Evolutionary conservation across 345 rosid genomes (phyloP), one percentile per base, ranked within the genome.

Genomic region (Hibiscus mutabilis): DNA sequence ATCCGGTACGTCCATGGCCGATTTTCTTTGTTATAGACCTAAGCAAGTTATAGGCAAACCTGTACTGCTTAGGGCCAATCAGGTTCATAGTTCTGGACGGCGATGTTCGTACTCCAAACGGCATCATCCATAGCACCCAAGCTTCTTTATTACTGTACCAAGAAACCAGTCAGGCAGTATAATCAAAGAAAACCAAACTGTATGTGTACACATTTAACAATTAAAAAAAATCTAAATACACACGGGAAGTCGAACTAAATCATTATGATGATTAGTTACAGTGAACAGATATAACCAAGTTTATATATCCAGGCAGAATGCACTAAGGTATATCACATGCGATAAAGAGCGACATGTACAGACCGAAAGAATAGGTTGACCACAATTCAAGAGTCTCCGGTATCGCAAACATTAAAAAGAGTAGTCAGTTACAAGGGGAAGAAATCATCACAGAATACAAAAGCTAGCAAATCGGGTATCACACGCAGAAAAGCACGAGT

Each of bases 111-210:
- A 16, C 24, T 61, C 13, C 63, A 9, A 35, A 35, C 14, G 42
- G 64, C 42, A 60, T 24, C 61, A 24, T 58, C n/a, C n/a, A 16
- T 60, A 29, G 40, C 42, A 60, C 64, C 42, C 64, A 60, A 60
- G 64, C 64, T 60, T 60, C 40, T 29, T 29, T 60, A 27, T 29
- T 60, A 29, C 63, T 13, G 11, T 59, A 27, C 35, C 24, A 33
- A 61, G 46, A 33, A 61, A 22, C 66, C 47, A 27, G 40, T 16
- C 64, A n/a, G 14, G 66, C 24, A 61, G 66, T 44, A 33, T 61
- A 35, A 61, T 33, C 46, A 61, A 33, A 33, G 46, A 61, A n/a
- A 14, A 8, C 25, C 9, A n/a, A 35, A 40, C 46, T 35, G 46
- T 33, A 61, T 59, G 27, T 31, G 10, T 8, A 61, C 18, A 37